Conservation (phyloP, 108 stramenopile genomes). For the Skeletonema costatum region DNA sequence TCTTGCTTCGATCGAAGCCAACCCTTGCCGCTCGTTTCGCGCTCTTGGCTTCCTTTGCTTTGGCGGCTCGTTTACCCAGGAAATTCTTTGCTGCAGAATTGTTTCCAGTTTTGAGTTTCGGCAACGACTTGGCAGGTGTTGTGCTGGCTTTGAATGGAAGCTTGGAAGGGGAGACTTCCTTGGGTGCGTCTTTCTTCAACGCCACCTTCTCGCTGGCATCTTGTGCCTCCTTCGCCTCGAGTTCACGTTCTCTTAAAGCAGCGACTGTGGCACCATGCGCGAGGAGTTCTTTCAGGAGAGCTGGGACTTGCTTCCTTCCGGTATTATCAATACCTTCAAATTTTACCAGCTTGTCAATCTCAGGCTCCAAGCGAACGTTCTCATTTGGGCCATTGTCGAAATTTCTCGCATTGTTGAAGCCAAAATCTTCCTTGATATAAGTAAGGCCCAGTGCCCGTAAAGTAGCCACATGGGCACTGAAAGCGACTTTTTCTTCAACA, state of each 20-base stretch:
- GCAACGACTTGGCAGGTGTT: slow-evolving; percentile 7
- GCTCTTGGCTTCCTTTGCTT: slow-evolving; percentile 64
- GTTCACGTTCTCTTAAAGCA: slow-evolving; percentile 54
- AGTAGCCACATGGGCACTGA: slow-evolving; percentile 59
- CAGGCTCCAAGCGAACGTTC: slow-evolving; percentile 73
- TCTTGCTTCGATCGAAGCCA: slow-evolving; percentile 63
- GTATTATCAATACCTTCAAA: slow-evolving; percentile 34
- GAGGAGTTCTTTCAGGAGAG: slow-evolving; percentile 68
- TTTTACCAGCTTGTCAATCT: slow-evolving; percentile 64
- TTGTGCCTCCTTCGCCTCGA: slow-evolving; percentile 10
- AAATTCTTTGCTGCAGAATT: slow-evolving; percentile 56
- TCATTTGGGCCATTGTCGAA: slow-evolving; percentile 8
- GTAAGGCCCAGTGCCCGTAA: slow-evolving; percentile 76
- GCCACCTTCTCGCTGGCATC: background rate
- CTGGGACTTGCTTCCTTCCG: slow-evolving; percentile 26
- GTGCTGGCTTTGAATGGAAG: slow-evolving; percentile 3
- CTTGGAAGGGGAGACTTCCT: slow-evolving; percentile 19
- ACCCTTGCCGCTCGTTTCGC: slow-evolving; percentile 62
- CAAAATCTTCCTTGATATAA: slow-evolving; percentile 56
- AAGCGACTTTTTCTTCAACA: slow-evolving; percentile 56
- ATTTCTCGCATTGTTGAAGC: slow-evolving; percentile 8
- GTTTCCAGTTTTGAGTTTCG: slow-evolving; percentile 3
- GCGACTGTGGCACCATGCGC: slow-evolving; percentile 67
- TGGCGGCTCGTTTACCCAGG: slow-evolving; percentile 62
- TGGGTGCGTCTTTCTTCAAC: slow-evolving; percentile 4